Conservation (phyloP, 352 stramenopile species). For the Peronospora belbahrii region DNA sequence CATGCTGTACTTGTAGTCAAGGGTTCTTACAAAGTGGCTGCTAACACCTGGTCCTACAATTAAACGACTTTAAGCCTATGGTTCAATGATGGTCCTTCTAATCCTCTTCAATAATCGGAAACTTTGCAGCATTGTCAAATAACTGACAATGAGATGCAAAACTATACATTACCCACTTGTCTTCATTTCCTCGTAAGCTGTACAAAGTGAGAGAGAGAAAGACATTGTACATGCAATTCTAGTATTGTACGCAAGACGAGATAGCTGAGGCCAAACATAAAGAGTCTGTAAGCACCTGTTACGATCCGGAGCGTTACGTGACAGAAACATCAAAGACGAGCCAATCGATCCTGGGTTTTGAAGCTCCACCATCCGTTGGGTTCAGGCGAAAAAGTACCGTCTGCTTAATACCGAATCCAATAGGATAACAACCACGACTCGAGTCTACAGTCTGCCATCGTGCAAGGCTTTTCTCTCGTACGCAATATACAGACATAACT, state of each 20-base stretch:
- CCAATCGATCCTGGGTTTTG: slow-evolving; percentile 11
- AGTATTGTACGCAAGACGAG: no score
- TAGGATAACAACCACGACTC: slow-evolving; percentile 12
- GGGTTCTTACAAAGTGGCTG: no score
- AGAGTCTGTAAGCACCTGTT: slow-evolving; percentile 4
- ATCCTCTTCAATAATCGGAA: slow-evolving; percentile 5
- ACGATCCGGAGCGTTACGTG: slow-evolving; percentile 2
- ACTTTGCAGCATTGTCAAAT: neutral
- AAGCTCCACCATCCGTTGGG: slow-evolving; percentile 17
- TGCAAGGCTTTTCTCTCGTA: slow-evolving; percentile 17
- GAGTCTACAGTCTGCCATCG: no score
- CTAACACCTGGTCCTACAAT: slow-evolving; percentile 8
- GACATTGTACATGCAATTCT: no score
- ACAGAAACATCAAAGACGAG: no score
- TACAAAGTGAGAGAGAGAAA: neutral
- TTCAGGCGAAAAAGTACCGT: slow-evolving; percentile 15
- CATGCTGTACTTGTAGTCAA: no score
- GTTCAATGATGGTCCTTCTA: slow-evolving; percentile 8
- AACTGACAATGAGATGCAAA: slow-evolving; percentile 6
- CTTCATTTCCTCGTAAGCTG: neutral
- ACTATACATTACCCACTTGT: neutral
- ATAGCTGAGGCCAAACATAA: slow-evolving; percentile 7
- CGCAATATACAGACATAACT: slow-evolving; percentile 15
- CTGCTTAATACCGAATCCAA: slow-evolving; percentile 10
- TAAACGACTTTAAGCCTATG: slow-evolving; percentile 5